These are phyloP conservation scores for Candida golubevii DNA, from an alignment of 805 yeast genomes.

Conservation along the genomic window DNA sequence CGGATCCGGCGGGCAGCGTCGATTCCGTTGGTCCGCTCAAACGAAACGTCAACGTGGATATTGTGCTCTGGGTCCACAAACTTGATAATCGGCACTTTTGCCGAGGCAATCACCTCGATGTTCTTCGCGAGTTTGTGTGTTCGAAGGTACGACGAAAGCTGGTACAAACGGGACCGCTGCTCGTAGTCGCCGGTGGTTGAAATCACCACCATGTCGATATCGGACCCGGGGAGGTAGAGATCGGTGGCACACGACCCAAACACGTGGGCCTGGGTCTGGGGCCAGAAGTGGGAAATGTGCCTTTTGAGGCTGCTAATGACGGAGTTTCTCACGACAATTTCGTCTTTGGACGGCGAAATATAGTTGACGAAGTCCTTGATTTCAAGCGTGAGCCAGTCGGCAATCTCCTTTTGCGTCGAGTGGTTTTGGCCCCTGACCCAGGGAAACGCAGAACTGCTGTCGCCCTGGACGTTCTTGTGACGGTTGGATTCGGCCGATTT, in stretches of 20 bases:
- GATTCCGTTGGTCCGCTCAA: conserved; percentile 78
- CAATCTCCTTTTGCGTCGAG: conserved; percentile 67
- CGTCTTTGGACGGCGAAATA: conserved; percentile 77
- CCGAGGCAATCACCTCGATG: conserved; percentile 82
- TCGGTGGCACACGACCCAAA: conserved; percentile 96
- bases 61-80: conserved; percentile 69
- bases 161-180: conserved; percentile 62
- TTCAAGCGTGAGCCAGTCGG: conserved; percentile 84
- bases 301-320: conserved; percentile 58
- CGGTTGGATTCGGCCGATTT: conserved; percentile 37
- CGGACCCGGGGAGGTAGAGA: conserved; percentile 89
- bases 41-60: conserved; percentile 84
- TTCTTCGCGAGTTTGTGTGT: conserved; percentile 57
- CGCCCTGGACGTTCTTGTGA: conserved; percentile 8
- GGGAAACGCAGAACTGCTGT: conserved; percentile 45
- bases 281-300: conserved; percentile 60
- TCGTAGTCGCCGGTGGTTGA: conserved; percentile 58
- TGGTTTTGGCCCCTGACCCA: conserved; percentile 82
- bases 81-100: conserved; percentile 92
- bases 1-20: conserved; percentile 77
- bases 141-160: conserved; percentile 66
- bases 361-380: conserved; percentile 80
- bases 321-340: conserved; percentile 60
- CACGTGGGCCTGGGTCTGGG: conserved; percentile 71
- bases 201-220: conserved; percentile 86